These are phyloP conservation scores for Asterella californica DNA, from an alignment of 225 moss, liverwort and hornwort genomes.

Conservation along the genomic window DNA sequence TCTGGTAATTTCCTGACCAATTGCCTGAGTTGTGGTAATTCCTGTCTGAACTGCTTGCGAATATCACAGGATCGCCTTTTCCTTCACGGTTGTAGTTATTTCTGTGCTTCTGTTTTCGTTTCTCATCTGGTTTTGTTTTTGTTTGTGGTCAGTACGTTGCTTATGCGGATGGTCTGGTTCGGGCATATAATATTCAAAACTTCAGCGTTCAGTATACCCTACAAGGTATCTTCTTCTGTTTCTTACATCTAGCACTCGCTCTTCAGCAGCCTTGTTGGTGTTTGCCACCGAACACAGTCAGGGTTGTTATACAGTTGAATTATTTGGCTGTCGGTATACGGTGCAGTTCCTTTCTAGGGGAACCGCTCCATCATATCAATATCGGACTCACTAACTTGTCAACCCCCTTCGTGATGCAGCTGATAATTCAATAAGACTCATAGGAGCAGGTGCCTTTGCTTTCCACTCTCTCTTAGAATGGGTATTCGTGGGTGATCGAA, in stretches of 20 bases:
- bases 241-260: neutral
- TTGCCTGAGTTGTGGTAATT: neutral
- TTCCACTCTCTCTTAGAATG: slow-evolving; percentile 95
- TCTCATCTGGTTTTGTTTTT: slow-evolving; percentile 4
- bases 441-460: slow-evolving; percentile 95
- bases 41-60: neutral
- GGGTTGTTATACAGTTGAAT: neutral
- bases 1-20: slow-evolving; percentile 45
- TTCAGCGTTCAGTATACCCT: slow-evolving; percentile 82
- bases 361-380: neutral
- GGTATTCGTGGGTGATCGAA: slow-evolving; percentile 95
- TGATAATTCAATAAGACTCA: slow-evolving; percentile 86
- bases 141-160: slow-evolving; percentile 73
- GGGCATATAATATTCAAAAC: slow-evolving; percentile 90
- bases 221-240: slow-evolving; percentile 56
- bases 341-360: neutral
- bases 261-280: neutral
- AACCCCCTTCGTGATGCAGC: slow-evolving; percentile 40
- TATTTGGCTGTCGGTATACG: neutral
- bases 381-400: neutral
- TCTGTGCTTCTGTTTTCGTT: neutral
- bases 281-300: neutral
- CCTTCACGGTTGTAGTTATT: neutral
- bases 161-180: slow-evolving; percentile 88
- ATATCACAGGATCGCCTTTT: neutral